Evolutionary conservation across 768 basidiomycete species (phyloP).

Genomic region (Paxillus involutus): DNA sequence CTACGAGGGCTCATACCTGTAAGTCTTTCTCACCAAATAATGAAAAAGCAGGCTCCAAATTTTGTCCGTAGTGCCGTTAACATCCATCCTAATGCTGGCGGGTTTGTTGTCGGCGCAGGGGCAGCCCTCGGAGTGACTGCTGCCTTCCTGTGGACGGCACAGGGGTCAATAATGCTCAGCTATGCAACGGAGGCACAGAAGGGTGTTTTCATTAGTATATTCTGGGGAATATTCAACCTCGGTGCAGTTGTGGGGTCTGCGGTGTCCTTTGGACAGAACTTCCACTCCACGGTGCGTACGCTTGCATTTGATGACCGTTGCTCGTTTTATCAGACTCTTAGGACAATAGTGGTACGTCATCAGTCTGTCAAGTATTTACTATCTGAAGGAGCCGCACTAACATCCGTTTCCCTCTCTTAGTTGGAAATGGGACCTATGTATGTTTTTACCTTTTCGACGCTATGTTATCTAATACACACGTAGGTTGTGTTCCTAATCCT

Average conservation of each 20-base stretch:
- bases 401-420: constrained; percentile 28
- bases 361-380: not conserved
- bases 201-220: constrained; percentile 69
- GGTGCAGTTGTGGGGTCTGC: constrained; percentile 75
- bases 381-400: not conserved
- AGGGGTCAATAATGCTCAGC: constrained; percentile 75
- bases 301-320: not conserved
- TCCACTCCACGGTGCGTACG: constrained; percentile 53
- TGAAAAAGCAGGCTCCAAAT: not conserved
- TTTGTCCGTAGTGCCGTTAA: constrained; percentile 53
- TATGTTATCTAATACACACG: not conserved
- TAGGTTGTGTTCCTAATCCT: constrained; percentile 56
- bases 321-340: constrained; percentile 6
- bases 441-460: constrained; percentile 19
- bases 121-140: constrained; percentile 71
- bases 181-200: constrained; percentile 79
- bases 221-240: constrained; percentile 83
- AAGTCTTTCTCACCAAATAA: constrained; percentile 20
- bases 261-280: constrained; percentile 71
- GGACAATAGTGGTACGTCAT: constrained; percentile 26
- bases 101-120: constrained; percentile 68
- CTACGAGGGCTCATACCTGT: constrained; percentile 74
- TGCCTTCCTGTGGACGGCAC: constrained; percentile 73
- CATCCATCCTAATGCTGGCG: constrained; percentile 58
- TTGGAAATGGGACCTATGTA: constrained; percentile 73